A percentile compares a stretch with the other conserved stretches of the same genome.
phyloP scores from a whole-genome alignment of 306 rosid species.

The Gleditsia sinensis region DNA sequence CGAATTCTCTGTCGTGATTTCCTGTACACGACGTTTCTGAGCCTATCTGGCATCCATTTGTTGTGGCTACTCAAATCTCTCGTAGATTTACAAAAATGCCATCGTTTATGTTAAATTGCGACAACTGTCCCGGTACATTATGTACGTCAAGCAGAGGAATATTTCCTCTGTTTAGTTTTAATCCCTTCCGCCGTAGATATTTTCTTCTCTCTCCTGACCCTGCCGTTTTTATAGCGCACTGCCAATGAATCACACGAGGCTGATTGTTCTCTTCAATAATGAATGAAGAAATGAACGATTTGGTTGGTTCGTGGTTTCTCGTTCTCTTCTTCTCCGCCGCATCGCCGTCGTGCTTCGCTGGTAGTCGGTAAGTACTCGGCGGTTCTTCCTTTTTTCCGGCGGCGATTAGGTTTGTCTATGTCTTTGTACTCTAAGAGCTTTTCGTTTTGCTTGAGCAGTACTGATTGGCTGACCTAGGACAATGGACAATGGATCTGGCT shows the following conservation, averaged over 20 bases:
- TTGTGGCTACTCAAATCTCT: too few relatives aligned
- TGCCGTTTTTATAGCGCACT: conserved; percentile 20
- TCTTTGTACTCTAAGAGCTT: neutral
- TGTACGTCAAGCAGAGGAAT: neutral
- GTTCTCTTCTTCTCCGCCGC: conserved; percentile 25
- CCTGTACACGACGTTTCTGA: neutral
- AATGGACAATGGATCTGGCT: conserved; percentile 16
- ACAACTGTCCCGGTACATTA: conserved; percentile 8
- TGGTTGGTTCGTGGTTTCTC: neutral
- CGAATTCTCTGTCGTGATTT: neutral
- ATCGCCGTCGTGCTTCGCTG: conserved; percentile 2
- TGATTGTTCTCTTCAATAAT: neutral
- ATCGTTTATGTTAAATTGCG: neutral
- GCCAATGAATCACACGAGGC: neutral
- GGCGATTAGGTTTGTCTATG: neutral
- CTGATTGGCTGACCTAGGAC: neutral
- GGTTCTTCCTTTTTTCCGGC: neutral
- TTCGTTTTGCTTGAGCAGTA: neutral
- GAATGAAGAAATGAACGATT: neutral
- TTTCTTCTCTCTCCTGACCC: conserved; percentile 44
- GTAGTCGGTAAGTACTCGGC: neutral
- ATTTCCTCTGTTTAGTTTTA: neutral
- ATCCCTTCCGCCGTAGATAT: conserved; percentile 21
- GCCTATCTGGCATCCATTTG: too few relatives aligned
- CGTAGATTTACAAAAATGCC: neutral